phyloP scores from a whole-genome alignment of 2,329 filamentous ascomycete genomes.

The Scytalidium lignicola region DNA sequence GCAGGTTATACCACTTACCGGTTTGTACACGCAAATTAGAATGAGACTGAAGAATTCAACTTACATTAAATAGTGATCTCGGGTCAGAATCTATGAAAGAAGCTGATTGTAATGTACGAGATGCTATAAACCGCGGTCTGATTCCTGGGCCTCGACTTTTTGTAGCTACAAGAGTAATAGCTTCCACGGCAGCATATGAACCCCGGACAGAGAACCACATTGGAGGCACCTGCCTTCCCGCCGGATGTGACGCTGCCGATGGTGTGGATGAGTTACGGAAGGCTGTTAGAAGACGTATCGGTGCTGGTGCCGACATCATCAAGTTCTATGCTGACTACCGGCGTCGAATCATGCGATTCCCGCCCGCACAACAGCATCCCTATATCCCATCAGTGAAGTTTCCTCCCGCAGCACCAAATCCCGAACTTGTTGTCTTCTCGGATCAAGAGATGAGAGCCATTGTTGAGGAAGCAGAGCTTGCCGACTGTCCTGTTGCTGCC shows the following conservation, averaged over 20 bases:
- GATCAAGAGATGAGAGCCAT: slow-evolving; percentile 46
- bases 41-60: background rate
- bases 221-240: slow-evolving; percentile 28
- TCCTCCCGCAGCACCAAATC: slow-evolving; percentile 34
- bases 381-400: slow-evolving; percentile 27
- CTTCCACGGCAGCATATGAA: slow-evolving; percentile 45
- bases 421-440: slow-evolving; percentile 39
- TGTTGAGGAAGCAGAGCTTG: slow-evolving; percentile 39
- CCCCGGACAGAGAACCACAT: slow-evolving; percentile 39
- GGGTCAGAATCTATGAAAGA: slow-evolving; percentile 47
- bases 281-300: slow-evolving; percentile 41
- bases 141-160: slow-evolving; percentile 50
- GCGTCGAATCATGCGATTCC: slow-evolving; percentile 38
- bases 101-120: slow-evolving; percentile 45
- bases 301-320: slow-evolving; percentile 44
- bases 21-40: background rate
- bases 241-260: slow-evolving; percentile 40
- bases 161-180: slow-evolving; percentile 47
- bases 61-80: slow-evolving; percentile 33
- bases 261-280: slow-evolving; percentile 40
- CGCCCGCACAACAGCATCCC: slow-evolving; percentile 26
- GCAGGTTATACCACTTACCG: slow-evolving; percentile 56
- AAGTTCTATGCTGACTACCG: slow-evolving; percentile 49
- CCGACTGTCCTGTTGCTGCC: slow-evolving; percentile 36
- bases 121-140: slow-evolving; percentile 49